Evolutionary conservation across 2,329 filamentous ascomycete genomes (phyloP), one percentile per base, ranked within the genome.

Genomic region (Venturia pyrina): DNA sequence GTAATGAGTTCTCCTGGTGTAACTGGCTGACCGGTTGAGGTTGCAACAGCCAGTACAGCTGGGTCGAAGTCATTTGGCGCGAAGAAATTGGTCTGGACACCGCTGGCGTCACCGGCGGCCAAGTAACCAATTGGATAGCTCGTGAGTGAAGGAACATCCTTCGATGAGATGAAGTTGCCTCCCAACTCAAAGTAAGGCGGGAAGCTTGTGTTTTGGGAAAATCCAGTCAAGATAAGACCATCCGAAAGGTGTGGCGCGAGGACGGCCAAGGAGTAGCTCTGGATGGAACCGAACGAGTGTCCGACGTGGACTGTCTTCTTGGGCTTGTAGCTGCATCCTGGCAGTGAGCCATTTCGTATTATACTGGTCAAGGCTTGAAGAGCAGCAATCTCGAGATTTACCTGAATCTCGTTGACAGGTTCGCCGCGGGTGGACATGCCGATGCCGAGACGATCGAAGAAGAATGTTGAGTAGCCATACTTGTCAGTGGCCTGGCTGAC

Each of bases 391-490:
- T 89, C 85, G 53, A 85, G 78, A 66, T 73, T 77, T 21, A 80
- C 75, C 71, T 89, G 86, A 65, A 88, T 83, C 72, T 85, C 82
- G 69, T 82, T 80, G 70, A 88, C 71, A 0, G 86, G 80, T 57
- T 88, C 81, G 62, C 82, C 84, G 70, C 83, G 84, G 5, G 81
- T 81, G 0, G 85, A 87, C 66, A 78, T 75, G 50, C 82, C 85
- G 53, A 87, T 80, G 41, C 86, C 87, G 6, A 87, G 80, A 21
- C 86, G 84, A 73, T 89, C 86, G 74, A 82, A 87, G 11, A 80
- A 75, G 59, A 89, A 79, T 1, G 85, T 87, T 41, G 81, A 83
- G 76, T 84, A 88, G 50, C 83, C 83, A 37, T 59, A 59, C 10
- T 78, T 69, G 53, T 79, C 80, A 1, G 87, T 78, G 1, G 86